Evolutionary conservation across 495 filamentous ascomycete genomes (phyloP), one percentile per base, ranked within the genome.

Genomic region (Aspergillus baeticus): DNA sequence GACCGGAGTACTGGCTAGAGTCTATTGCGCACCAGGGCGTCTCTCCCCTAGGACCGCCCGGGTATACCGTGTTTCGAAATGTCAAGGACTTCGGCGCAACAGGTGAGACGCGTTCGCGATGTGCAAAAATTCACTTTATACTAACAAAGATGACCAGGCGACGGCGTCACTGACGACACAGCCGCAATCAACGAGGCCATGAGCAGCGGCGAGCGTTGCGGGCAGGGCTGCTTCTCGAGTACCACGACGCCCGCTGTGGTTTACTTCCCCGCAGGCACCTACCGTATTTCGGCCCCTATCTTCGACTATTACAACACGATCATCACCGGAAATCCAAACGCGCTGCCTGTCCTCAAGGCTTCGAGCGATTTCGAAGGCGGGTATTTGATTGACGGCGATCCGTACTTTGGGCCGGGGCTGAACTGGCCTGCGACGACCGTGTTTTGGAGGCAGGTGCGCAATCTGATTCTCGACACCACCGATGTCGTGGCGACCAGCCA

Each of bases 371-470:
- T 92, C 63, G 68, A 68, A 6, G 86, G 84, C 23, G 75, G 87
- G 52, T 85, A 81, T 3, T 59, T 90, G 58, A 83, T 92, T 55
- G 89, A 90, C 57, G 84, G 80, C n/a, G 81, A 89, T 64, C 77
- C 78, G 42, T 87, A 88, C 66, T 68, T 53, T 38, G 62, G 61
- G 34, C 69, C 67, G n/a, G 63, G 72, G 10, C 69, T 74, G 31
- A 75, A 72, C 20, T 89, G 79, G 72, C 78, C 69, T 29, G 69
- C 69, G 31, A 90, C 87, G 15, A 92, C 88, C 58, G 82, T 89
- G 22, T 94, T 94, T 72, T 92, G 81, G 66, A 76, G 90, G 34
- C 87, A 91, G 59, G 78, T 94, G 47, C 78, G 88, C 31, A 94
- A 94, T 62, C 80, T 94, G 47, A 77, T 90, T 54, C 72, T 94